phyloP scores from a whole-genome alignment of 1,284 basidiomycete genomes.

The Cutaneotrichosporon sp. region DNA sequence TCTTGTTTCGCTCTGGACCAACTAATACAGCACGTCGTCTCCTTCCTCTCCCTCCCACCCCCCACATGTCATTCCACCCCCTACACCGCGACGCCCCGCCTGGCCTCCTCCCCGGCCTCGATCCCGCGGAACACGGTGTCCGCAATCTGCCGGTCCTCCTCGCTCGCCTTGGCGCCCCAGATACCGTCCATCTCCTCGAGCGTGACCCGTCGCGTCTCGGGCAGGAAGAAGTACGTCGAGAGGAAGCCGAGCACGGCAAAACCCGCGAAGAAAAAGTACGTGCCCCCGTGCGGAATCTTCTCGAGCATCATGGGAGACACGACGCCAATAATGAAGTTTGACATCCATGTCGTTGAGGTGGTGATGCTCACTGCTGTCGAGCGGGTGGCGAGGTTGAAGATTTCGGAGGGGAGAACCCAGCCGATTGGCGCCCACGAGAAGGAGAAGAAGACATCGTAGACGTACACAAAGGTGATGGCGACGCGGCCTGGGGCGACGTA shows the following conservation, averaged over 20 bases:
- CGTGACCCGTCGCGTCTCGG: constrained; percentile 14
- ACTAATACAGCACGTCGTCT: too few species aligned
- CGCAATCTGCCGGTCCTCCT: constrained; percentile 10
- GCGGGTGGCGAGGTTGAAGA: constrained; percentile 29
- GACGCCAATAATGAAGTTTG: constrained; percentile 27
- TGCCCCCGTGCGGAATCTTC: constrained; percentile 21
- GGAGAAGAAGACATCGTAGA: constrained; percentile 35
- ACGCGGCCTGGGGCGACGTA: constrained; percentile 31
- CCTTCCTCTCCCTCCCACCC: too few species aligned
- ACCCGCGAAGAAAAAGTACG: constrained; percentile 29
- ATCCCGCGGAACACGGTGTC: constrained; percentile 1
- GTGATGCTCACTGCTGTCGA: constrained; percentile 20
- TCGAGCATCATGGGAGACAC: constrained; percentile 28
- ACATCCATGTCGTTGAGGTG: constrained; percentile 28
- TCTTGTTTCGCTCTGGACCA: too few species aligned
- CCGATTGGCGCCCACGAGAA: constrained; percentile 30
- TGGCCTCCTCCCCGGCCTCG: not conserved
- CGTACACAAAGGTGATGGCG: constrained; percentile 20
- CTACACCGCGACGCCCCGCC: not conserved
- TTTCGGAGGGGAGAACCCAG: constrained; percentile 31
- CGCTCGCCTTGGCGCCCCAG: constrained; percentile 51
- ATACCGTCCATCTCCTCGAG: constrained; percentile 93
- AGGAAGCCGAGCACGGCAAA: constrained; percentile 24
- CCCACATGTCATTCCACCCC: too few species aligned
- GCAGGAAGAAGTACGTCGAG: constrained; percentile 19